Percentiles rank a stretch among this genome's conserved stretches.
Evolutionary conservation across 176 grass and related monocot species (phyloP).

Genomic region (Carex parvula): DNA sequence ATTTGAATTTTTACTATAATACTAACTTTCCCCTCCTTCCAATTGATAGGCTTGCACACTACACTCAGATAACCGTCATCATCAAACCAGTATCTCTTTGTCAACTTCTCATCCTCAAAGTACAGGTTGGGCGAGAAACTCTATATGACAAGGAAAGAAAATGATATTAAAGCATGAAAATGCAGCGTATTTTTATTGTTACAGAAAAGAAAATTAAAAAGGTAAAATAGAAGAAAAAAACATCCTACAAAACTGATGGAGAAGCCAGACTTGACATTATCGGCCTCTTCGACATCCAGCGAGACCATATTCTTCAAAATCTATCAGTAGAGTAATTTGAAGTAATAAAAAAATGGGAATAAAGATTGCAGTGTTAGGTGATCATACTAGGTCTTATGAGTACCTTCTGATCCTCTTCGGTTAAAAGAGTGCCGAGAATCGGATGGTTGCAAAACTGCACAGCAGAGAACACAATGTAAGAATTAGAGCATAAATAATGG

Average conservation of each 20-base stretch:
- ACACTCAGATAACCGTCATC: conserved; percentile 75
- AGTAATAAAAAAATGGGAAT: neutral
- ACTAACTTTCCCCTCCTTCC: conserved; percentile 88
- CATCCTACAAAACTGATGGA: conserved; percentile 58
- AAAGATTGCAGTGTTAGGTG: neutral
- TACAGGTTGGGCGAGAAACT: conserved; percentile 70
- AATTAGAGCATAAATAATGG: neutral
- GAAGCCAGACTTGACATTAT: conserved; percentile 81
- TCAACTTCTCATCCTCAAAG: conserved; percentile 71
- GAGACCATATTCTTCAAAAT: conserved; percentile 77
- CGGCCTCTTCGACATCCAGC: conserved; percentile 78
- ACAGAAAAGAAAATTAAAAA: neutral
- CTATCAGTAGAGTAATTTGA: conserved; percentile 33
- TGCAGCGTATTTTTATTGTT: conserved; percentile 6
- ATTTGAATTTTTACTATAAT: neutral
- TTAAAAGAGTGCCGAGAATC: conserved; percentile 69
- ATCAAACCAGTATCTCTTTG: conserved; percentile 69
- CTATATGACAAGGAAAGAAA: conserved; percentile 33
- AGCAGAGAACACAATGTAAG: neutral
- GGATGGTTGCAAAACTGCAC: conserved; percentile 84
- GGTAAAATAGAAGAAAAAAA: conserved; percentile 21
- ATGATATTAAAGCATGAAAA: conserved; percentile 9
- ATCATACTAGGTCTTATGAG: neutral
- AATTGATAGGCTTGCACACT: conserved; percentile 61
- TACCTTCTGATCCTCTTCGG: conserved; percentile 81